Conservation (phyloP, 352 stramenopile species). For the Peronospora destructor region DNA sequence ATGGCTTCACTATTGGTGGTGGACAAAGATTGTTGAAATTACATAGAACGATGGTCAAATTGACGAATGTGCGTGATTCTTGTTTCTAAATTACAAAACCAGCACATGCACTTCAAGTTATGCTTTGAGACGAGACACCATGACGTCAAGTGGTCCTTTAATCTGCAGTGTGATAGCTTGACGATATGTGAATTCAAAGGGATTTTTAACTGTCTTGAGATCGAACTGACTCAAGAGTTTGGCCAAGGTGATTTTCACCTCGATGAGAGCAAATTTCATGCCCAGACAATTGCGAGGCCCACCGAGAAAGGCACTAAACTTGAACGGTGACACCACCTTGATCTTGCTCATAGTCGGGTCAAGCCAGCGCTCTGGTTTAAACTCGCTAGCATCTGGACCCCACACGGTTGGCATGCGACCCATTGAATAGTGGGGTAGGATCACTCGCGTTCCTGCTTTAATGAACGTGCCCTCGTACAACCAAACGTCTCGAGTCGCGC, state of each 20-base stretch:
- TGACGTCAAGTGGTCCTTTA: constrained; percentile 26
- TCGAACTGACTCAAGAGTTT: constrained; percentile 48
- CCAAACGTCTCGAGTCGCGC: constrained; percentile 42
- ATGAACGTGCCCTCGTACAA: constrained; percentile 66
- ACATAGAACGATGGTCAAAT: constrained; percentile 2
- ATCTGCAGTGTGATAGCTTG: constrained; percentile 46
- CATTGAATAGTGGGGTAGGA: constrained; percentile 61
- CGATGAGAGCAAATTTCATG: constrained; percentile 53
- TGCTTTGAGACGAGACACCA: constrained; percentile 13
- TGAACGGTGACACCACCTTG: constrained; percentile 44
- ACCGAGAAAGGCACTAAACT: constrained; percentile 61
- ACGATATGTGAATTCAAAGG: constrained; percentile 35
- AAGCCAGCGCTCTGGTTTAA: constrained; percentile 67
- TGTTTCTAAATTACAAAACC: background rate
- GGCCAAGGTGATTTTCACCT: constrained; percentile 57
- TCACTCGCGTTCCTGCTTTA: constrained; percentile 41
- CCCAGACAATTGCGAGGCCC: constrained; percentile 63
- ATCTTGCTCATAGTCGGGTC: constrained; percentile 34
- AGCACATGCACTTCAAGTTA: background rate
- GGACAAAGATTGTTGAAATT: background rate
- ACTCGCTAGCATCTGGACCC: constrained; percentile 51
- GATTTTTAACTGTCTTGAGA: constrained; percentile 35
- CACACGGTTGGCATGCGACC: constrained; percentile 50
- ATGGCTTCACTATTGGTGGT: background rate
- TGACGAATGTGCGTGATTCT: background rate